These are phyloP conservation scores for Bipolaris gigantea DNA, from an alignment of 2,329 filamentous ascomycete genomes.

Conservation along the genomic window DNA sequence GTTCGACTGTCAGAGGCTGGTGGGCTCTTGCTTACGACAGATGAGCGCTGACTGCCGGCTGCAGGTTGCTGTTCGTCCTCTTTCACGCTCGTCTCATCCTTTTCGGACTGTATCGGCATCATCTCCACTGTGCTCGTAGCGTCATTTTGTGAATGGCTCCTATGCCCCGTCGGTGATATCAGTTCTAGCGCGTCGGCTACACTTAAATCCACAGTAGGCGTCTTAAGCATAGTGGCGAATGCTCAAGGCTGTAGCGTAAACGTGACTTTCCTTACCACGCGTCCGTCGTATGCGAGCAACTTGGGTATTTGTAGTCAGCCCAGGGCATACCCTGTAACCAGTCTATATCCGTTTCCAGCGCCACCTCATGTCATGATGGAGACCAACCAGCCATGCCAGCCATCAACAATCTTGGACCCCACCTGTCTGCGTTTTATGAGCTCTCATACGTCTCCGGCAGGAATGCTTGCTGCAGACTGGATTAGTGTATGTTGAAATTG, in stretches of 20 bases:
- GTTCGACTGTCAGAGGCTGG: neutral
- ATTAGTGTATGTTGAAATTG: neutral
- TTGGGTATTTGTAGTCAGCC: neutral
- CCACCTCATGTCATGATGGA: neutral
- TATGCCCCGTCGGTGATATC: neutral
- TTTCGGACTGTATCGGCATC: neutral
- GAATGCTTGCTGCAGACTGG: neutral
- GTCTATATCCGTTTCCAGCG: neutral
- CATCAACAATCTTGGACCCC: neutral
- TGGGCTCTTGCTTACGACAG: neutral
- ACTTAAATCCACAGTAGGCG: neutral
- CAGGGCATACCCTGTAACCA: neutral
- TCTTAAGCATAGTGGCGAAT: neutral
- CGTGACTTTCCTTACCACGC: neutral
- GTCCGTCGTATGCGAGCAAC: neutral
- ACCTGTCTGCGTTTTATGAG: neutral
- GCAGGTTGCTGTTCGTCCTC: neutral
- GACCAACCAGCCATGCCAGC: neutral
- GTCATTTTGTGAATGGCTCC: neutral
- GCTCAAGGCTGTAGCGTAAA: neutral
- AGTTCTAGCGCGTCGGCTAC: neutral
- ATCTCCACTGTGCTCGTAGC: neutral
- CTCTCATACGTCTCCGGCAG: neutral
- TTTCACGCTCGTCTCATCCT: neutral
- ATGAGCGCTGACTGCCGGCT: neutral